A percentile compares a stretch with the other conserved stretches of the same genome.
These are phyloP conservation scores for Alternaria incomplexa DNA, from an alignment of 2,329 filamentous ascomycete genomes.

Conservation along the genomic window DNA sequence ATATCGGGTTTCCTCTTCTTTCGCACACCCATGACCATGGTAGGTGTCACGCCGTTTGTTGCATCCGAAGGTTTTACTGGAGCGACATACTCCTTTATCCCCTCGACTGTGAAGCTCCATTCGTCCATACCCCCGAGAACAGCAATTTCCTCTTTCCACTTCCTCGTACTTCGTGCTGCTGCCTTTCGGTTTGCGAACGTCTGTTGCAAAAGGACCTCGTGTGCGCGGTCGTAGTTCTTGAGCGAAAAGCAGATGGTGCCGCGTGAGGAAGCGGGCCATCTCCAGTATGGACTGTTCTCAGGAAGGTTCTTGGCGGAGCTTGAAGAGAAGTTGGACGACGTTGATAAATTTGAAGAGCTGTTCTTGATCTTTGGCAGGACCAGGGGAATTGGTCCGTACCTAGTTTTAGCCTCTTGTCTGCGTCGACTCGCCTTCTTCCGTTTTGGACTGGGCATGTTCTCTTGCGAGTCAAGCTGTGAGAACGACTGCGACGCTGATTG, in stretches of 20 bases:
- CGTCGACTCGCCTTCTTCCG: slow-evolving; percentile 23
- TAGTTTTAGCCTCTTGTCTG: slow-evolving; percentile 30
- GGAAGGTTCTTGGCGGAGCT: slow-evolving; percentile 52
- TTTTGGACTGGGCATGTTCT: slow-evolving; percentile 18
- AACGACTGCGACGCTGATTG: slow-evolving; percentile 23
- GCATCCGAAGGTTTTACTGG: background rate
- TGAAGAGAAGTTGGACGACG: slow-evolving; percentile 55
- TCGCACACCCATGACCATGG: slow-evolving; percentile 36
- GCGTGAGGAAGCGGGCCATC: slow-evolving; percentile 67
- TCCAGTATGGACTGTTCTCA: slow-evolving; percentile 66
- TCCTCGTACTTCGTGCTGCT: slow-evolving; percentile 67
- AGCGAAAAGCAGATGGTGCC: slow-evolving; percentile 70
- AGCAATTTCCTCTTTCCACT: slow-evolving; percentile 74
- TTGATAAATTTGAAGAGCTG: slow-evolving; percentile 44
- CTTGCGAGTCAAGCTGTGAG: slow-evolving; percentile 24
- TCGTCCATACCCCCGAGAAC: slow-evolving; percentile 40
- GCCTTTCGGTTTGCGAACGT: slow-evolving; percentile 73
- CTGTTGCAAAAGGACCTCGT: slow-evolving; percentile 73
- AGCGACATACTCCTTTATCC: slow-evolving; percentile 26
- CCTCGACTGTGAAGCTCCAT: slow-evolving; percentile 39
- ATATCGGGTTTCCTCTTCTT: slow-evolving; percentile 46
- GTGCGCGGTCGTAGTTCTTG: slow-evolving; percentile 68
- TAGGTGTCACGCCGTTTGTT: slow-evolving; percentile 19
- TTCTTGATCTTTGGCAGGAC: slow-evolving; percentile 71
- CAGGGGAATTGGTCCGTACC: slow-evolving; percentile 66